These are phyloP conservation scores for Epichloe coenophiala DNA, from an alignment of 2,329 filamentous ascomycete genomes.

Conservation along the genomic window DNA sequence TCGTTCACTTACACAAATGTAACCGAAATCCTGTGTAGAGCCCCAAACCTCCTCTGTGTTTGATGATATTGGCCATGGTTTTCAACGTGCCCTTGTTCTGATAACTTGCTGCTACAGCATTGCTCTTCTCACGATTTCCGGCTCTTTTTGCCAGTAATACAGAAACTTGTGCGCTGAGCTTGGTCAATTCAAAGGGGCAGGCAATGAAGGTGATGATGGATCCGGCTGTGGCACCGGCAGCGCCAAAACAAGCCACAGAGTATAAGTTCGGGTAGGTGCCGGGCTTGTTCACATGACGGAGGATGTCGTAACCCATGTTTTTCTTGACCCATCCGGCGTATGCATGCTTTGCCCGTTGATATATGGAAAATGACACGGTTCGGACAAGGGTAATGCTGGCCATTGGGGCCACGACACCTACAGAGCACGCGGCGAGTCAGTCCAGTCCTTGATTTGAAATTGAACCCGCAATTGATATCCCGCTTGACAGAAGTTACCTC, in stretches of 20 bases:
- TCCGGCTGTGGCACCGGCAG: constrained; percentile 66
- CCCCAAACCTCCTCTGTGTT: constrained; percentile 57
- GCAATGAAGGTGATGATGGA: constrained; percentile 69
- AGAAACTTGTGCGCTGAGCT: constrained; percentile 74
- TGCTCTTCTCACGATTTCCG: constrained; percentile 29
- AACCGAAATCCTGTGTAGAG: constrained; percentile 71
- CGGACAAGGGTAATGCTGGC: constrained; percentile 64
- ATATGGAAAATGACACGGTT: constrained; percentile 68
- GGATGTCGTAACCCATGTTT: constrained; percentile 55
- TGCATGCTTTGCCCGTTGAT: constrained; percentile 61
- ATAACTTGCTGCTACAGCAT: constrained; percentile 52
- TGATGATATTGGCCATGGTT: constrained; percentile 65
- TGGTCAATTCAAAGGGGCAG: constrained; percentile 83
- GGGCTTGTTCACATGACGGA: constrained; percentile 56
- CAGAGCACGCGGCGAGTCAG: background rate
- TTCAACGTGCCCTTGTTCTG: constrained; percentile 65
- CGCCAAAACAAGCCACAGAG: constrained; percentile 63
- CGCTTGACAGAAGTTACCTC: constrained; percentile 38
- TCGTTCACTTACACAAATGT: constrained; percentile 53
- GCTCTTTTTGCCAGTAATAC: constrained; percentile 51
- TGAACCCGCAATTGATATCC: background rate
- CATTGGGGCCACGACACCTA: constrained; percentile 68
- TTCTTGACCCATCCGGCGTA: constrained; percentile 58
- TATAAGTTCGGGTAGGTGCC: constrained; percentile 60
- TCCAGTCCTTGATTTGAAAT: background rate